These are phyloP conservation scores for Ascochyta lentis DNA, from an alignment of 2,329 filamentous ascomycete genomes.

Conservation along the genomic window DNA sequence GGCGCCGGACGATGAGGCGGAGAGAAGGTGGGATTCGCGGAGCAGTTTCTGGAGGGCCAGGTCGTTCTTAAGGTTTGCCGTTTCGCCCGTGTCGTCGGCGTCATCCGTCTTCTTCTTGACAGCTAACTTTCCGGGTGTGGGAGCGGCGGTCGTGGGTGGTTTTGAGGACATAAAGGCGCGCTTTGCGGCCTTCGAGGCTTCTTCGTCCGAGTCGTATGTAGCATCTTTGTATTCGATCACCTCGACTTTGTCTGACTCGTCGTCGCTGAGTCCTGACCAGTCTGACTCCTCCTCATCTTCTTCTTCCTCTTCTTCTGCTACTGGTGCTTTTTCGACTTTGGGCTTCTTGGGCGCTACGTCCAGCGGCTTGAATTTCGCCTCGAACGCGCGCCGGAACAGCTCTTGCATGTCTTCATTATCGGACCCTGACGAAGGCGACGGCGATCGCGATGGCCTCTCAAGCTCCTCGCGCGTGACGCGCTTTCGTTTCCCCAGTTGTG, in stretches of 20 bases:
- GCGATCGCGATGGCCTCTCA: constrained; percentile 34
- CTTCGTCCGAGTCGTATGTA: constrained; percentile 22
- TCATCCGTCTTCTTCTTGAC: constrained; percentile 24
- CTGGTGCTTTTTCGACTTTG: constrained; percentile 33
- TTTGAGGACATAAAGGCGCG: constrained; percentile 77
- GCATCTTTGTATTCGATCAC: constrained; percentile 53
- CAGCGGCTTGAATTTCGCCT: constrained; percentile 83
- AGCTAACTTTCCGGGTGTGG: constrained; percentile 29
- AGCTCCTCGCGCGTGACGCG: constrained; percentile 46
- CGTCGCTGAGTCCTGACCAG: constrained; percentile 66
- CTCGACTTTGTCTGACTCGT: constrained; percentile 50
- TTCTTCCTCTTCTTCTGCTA: constrained; percentile 40
- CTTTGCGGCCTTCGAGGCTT: constrained; percentile 64
- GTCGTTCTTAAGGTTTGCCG: constrained; percentile 82
- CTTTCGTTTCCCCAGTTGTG: constrained; percentile 56
- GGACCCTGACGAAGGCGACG: constrained; percentile 36
- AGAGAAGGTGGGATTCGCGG: constrained; percentile 87
- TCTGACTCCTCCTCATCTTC: constrained; percentile 55
- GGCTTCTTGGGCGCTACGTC: constrained; percentile 47
- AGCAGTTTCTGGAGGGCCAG: constrained; percentile 89
- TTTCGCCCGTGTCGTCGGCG: constrained; percentile 62
- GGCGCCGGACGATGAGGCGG: constrained; percentile 57
- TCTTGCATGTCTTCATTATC: constrained; percentile 67
- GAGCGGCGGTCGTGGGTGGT: constrained; percentile 53
- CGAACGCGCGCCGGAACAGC: constrained; percentile 84